phyloP scores from a whole-genome alignment of 2,329 filamentous ascomycete genomes.

The Sporothrix globosa region DNA sequence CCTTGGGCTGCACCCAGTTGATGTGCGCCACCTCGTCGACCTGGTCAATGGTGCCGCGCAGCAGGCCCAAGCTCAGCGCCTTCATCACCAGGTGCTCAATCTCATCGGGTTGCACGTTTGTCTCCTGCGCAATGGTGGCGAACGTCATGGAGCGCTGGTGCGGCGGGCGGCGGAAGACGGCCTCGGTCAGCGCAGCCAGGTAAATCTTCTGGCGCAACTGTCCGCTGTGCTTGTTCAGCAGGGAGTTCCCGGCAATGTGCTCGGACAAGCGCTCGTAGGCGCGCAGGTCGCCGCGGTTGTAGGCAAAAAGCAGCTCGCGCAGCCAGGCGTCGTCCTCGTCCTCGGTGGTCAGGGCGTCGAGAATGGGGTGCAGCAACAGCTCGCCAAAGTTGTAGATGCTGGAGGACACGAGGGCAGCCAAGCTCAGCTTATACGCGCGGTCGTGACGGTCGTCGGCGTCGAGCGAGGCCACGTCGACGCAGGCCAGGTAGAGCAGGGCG shows the following conservation, averaged over 20 bases:
- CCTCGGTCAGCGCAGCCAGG: conserved; percentile 91
- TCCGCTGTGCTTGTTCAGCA: conserved; percentile 76
- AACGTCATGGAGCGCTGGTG: conserved; percentile 97
- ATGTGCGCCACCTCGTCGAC: conserved; percentile 92
- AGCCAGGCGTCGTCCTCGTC: conserved; percentile 69
- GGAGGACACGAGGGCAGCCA: conserved; percentile 89
- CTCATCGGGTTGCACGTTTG: conserved; percentile 85
- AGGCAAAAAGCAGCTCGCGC: conserved; percentile 92
- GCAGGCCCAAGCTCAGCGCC: conserved; percentile 87
- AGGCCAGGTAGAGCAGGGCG: conserved; percentile 94
- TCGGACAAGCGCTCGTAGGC: conserved; percentile 83
- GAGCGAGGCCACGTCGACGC: conserved; percentile 80
- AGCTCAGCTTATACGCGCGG: conserved; percentile 88
- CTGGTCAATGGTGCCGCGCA: conserved; percentile 93
- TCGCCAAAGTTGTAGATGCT: conserved; percentile 99
- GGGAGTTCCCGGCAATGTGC: conserved; percentile 76
- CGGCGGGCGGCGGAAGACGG: conserved; percentile 91
- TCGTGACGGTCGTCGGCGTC: conserved; percentile 73
- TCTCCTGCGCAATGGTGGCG: conserved; percentile 83
- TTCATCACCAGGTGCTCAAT: conserved; percentile 99
- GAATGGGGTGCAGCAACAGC: conserved; percentile 94
- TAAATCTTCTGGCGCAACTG: conserved; percentile 98
- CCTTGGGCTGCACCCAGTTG: conserved; percentile 98
- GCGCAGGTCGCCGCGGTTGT: conserved; percentile 90
- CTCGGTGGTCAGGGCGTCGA: conserved; percentile 68